Evolutionary conservation across 1,284 basidiomycete species (phyloP).

Genomic region (Spongispora temasekensis): DNA sequence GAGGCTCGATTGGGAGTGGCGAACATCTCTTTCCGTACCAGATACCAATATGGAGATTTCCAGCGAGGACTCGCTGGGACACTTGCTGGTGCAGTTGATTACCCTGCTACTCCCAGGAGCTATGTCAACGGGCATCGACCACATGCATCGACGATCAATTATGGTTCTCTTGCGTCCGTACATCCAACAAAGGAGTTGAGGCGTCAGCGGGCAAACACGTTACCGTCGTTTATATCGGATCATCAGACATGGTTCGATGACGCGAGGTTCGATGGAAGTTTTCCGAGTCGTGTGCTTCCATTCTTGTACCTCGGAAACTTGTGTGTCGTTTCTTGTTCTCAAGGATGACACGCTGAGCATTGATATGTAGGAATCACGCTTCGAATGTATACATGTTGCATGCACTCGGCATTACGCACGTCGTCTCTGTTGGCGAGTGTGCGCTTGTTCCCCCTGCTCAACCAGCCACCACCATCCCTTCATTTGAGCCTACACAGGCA

Average conservation of each 20-base stretch:
- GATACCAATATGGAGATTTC: conserved; percentile 30
- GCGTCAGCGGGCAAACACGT: background rate
- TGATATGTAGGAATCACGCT: background rate
- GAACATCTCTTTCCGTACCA: conserved; percentile 23
- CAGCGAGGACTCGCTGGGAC: conserved; percentile 17
- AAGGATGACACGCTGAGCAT: background rate
- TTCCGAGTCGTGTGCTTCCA: conserved; percentile 1
- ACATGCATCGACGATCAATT: background rate
- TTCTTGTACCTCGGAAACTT: conserved; percentile 1
- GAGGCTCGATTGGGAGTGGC: conserved; percentile 54
- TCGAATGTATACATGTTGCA: background rate
- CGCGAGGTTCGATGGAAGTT: conserved; percentile 1
- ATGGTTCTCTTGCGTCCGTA: background rate
- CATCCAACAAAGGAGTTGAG: background rate
- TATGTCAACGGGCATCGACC: conserved; percentile 6
- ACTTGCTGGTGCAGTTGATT: conserved; percentile 14
- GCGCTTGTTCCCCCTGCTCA: background rate
- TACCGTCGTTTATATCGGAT: conserved; percentile 1
- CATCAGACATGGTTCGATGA: conserved; percentile 3
- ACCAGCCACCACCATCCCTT: background rate
- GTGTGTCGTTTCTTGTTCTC: background rate
- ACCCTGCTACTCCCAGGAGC: conserved; percentile 27
- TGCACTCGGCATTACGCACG: background rate
- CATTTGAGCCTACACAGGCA: background rate
- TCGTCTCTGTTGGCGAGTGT: background rate